These are phyloP conservation scores for Pseudozyma sp. DNA, from an alignment of 1,284 basidiomycete species.

Conservation along the genomic window DNA sequence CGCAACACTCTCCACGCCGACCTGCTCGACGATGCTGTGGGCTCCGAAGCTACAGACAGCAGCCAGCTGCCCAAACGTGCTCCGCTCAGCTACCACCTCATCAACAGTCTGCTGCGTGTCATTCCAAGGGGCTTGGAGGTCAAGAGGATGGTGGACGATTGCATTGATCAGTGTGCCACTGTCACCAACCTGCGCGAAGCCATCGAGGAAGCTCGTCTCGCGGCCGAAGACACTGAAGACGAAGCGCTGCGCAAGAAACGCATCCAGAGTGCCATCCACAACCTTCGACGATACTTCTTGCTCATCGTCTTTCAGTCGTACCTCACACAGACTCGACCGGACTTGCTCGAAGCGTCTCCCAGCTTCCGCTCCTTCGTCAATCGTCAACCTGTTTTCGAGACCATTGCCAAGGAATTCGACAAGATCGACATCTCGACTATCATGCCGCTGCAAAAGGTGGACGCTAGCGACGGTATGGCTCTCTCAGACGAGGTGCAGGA, in stretches of 20 bases:
- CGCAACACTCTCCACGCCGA: conserved; percentile 40
- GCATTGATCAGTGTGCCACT: conserved; percentile 83
- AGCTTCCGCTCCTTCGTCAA: conserved; percentile 63
- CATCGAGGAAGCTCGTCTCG: conserved; percentile 82
- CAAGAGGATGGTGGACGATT: conserved; percentile 88
- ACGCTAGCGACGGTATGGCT: conserved; percentile 77
- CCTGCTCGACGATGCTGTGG: conserved; percentile 20
- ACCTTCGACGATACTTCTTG: conserved; percentile 77
- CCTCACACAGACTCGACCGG: conserved; percentile 84
- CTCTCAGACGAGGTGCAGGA: conserved; percentile 71
- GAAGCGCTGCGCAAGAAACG: conserved; percentile 78
- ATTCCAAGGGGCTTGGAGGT: conserved; percentile 88
- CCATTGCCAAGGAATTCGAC: conserved; percentile 90
- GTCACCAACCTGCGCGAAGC: conserved; percentile 86
- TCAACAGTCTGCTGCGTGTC: conserved; percentile 83
- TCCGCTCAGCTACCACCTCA: conserved; percentile 74
- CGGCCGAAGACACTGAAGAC: conserved; percentile 82
- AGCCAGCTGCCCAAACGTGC: conserved; percentile 20
- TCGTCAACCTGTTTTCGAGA: conserved; percentile 81
- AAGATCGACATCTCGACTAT: conserved; percentile 83
- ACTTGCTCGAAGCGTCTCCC: conserved; percentile 68
- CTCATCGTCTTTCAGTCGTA: conserved; percentile 95
- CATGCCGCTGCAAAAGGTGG: conserved; percentile 78
- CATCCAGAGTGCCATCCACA: conserved; percentile 51
- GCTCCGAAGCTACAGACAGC: conserved; percentile 1